Evolutionary conservation across 1,139 yeast species (phyloP).

Genomic region (Lodderomyces theae): DNA sequence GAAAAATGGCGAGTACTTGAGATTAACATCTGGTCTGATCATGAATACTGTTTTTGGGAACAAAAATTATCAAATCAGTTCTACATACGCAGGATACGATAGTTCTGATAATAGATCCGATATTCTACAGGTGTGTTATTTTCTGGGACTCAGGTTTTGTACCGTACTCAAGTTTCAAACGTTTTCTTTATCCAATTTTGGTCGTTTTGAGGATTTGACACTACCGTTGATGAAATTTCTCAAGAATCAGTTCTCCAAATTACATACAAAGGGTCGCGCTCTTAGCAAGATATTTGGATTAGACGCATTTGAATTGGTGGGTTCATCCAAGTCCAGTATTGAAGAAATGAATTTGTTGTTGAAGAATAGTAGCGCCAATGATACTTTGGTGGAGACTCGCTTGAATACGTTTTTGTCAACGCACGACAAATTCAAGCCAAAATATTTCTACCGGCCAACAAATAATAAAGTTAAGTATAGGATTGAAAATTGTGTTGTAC

Average conservation of each 20-base stretch:
- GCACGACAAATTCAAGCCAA: slow-evolving; percentile 1
- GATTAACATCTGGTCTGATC: too few species aligned
- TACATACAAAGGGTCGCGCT: background rate
- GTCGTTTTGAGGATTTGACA: slow-evolving; percentile 5
- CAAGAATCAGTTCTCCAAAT: background rate
- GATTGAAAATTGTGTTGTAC: background rate
- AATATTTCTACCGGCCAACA: background rate
- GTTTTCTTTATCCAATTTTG: background rate
- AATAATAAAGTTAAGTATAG: background rate
- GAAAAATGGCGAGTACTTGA: background rate
- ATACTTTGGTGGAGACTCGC: background rate
- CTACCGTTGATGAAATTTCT: slow-evolving; percentile 6
- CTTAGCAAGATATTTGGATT: slow-evolving; percentile 8
- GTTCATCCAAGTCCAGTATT: slow-evolving; percentile 1
- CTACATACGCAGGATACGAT: background rate
- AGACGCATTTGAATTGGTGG: slow-evolving; percentile 2
- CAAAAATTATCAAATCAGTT: too few species aligned
- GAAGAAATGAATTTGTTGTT: slow-evolving; percentile 9
- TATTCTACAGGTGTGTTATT: background rate
- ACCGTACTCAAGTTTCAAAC: background rate
- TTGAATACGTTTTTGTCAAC: slow-evolving; percentile 1
- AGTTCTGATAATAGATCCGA: background rate
- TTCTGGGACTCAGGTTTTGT: background rate
- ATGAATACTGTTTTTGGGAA: too few species aligned
- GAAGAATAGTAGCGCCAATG: background rate